phyloP scores from a whole-genome alignment of 352 stramenopile genomes.

The Globisporangium middletonii region DNA sequence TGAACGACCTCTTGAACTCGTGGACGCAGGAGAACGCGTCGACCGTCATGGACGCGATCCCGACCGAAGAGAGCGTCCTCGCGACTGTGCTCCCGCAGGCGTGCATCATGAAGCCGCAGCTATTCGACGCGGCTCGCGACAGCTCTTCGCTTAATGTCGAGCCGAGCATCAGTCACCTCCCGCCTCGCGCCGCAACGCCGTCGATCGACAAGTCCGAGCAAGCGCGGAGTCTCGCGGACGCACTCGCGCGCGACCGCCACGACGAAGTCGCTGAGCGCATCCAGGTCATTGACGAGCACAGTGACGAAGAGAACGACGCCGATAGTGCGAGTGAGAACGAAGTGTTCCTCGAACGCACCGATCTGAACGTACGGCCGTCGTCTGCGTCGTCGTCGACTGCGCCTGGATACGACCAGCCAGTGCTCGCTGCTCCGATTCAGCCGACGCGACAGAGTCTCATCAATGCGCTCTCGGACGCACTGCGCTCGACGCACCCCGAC shows the following conservation, averaged over 20 bases:
- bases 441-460: slow-evolving; percentile 11
- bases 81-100: slow-evolving; percentile 13
- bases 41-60: slow-evolving; percentile 26
- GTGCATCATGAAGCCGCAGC: slow-evolving; percentile 25
- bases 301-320: slow-evolving; percentile 9
- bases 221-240: too few relatives aligned
- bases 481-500: slow-evolving; percentile 1
- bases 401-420: neutral
- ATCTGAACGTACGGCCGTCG: neutral
- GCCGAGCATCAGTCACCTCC: too few relatives aligned
- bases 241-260: neutral
- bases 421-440: neutral
- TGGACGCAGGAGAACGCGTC: slow-evolving; percentile 27
- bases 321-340: slow-evolving; percentile 10
- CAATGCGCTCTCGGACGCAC: slow-evolving; percentile 10
- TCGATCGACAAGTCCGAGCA: neutral
- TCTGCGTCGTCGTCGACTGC: neutral
- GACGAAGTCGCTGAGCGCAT: slow-evolving; percentile 6
- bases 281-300: slow-evolving; percentile 12
- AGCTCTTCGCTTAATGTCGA: neutral
- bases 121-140: slow-evolving; percentile 7
- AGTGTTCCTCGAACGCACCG: slow-evolving; percentile 7
- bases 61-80: slow-evolving; percentile 17
- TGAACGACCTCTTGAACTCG: slow-evolving; percentile 4
- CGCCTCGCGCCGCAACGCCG: too few relatives aligned